phyloP scores from a whole-genome alignment of 1,139 yeast genomes.

The Blastobotrys ciferrii region DNA sequence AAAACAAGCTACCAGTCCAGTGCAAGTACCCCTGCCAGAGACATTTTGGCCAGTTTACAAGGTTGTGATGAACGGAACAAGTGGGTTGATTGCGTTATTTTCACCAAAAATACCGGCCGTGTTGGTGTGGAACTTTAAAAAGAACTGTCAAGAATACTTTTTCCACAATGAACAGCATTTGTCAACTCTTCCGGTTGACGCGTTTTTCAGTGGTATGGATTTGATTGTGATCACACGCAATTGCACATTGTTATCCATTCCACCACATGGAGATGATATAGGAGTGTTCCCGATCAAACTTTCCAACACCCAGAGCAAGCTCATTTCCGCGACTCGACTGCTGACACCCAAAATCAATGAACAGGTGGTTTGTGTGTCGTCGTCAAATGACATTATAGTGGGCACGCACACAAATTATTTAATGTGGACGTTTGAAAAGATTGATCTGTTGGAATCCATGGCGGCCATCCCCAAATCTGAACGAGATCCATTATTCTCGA shows the following conservation, averaged over 20 bases:
- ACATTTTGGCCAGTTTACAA: slow-evolving; percentile 70
- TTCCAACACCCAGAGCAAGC: slow-evolving; percentile 15
- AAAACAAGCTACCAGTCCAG: slow-evolving; percentile 10
- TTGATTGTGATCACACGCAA: slow-evolving; percentile 25
- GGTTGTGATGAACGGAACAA: slow-evolving; percentile 58
- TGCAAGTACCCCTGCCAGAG: slow-evolving; percentile 39
- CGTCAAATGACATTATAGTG: slow-evolving; percentile 53
- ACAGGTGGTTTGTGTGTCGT: slow-evolving; percentile 58
- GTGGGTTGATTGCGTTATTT: slow-evolving; percentile 58
- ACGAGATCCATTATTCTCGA: slow-evolving; percentile 10
- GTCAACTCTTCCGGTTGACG: slow-evolving; percentile 19
- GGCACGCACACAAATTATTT: slow-evolving; percentile 63
- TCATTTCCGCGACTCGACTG: slow-evolving; percentile 54
- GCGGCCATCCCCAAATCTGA: slow-evolving; percentile 15
- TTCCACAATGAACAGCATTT: slow-evolving; percentile 18
- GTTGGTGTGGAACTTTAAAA: slow-evolving; percentile 23
- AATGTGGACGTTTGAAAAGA: slow-evolving; percentile 55
- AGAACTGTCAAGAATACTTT: slow-evolving; percentile 15
- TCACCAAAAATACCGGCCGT: slow-evolving; percentile 36
- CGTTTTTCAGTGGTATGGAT: slow-evolving; percentile 26
- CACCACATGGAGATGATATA: slow-evolving; percentile 21
- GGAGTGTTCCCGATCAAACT: slow-evolving; percentile 13
- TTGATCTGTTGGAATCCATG: slow-evolving; percentile 45
- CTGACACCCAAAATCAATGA: slow-evolving; percentile 74
- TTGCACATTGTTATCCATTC: slow-evolving; percentile 24